These are phyloP conservation scores for Aspergillus fumigatiaffinis DNA, from an alignment of 2,329 filamentous ascomycete species.

Conservation along the genomic window DNA sequence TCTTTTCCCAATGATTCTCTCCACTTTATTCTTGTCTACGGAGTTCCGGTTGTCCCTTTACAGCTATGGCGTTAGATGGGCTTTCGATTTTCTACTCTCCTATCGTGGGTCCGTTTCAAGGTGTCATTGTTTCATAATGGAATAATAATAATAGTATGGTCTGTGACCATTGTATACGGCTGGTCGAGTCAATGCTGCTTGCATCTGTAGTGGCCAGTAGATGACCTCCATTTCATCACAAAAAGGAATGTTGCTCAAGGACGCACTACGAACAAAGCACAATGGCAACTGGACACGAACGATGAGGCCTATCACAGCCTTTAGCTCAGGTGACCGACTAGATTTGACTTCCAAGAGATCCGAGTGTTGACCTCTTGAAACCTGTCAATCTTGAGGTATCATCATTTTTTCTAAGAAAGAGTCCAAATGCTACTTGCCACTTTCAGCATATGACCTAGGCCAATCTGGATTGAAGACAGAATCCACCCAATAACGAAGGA, in stretches of 20 bases:
- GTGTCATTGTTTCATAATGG: neutral
- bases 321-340: neutral
- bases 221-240: neutral
- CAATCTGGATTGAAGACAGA: neutral
- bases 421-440: neutral
- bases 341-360: neutral
- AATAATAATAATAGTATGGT: neutral
- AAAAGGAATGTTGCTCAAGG: neutral
- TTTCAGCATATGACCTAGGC: neutral
- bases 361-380: neutral
- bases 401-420: neutral
- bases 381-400: neutral
- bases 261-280: neutral
- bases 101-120: neutral
- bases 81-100: neutral
- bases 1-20: neutral
- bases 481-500: slow-evolving; percentile 3
- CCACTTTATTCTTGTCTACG: neutral
- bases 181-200: neutral
- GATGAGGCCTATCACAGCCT: neutral
- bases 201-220: neutral
- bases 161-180: neutral
- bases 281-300: neutral
- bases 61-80: neutral
- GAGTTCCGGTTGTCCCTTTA: neutral